Evolutionary conservation across 805 yeast genomes (phyloP), one percentile per base, ranked within the genome.

Genomic region (Candida corydali): DNA sequence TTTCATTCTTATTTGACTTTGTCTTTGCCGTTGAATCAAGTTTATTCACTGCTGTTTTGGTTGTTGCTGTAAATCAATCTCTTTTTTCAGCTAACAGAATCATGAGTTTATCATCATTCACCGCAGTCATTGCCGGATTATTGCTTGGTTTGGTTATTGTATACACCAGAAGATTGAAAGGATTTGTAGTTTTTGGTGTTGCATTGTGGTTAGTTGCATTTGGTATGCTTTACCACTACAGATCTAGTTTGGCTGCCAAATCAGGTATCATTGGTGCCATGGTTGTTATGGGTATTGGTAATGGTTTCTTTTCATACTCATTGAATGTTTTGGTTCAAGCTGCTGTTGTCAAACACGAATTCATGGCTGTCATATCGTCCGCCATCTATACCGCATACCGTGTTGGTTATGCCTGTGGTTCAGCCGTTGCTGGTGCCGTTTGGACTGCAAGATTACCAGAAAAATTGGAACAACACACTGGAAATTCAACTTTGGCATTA

Each of bases 1-100:
- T 82, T 43, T 81, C 76, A 3, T 57, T 80, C 39, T 58, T 82
- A 43, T 65, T 80, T 41, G 74, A 80, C 59, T 71, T 79, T 51
- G 64, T 79, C 37, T 81, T 75, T 73, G 73, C 77, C 55, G 75
- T 82, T 81, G 86, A 82, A 35, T 76, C 78, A 42, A 84, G 78
- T 47, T 84, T 71, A 55, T 55, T 84, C 56, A 82, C 78, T 58
- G 71, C 88, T 0, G 81, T 82, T 16, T 62, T 84, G 42, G 49
- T 76, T 31, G 85, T 82, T 20, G 81, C 82, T 3, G 73, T 82
- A 52, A 62, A 75, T 49, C 79, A 80, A 51, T 61, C 78, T 11
- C 54, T 66, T 32, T 65, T 61, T 23, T 76, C 88, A 8, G 89
- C 87, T n/a, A 75, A 80, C 4, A 71, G 86, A 55, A 80, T 82